Evolutionary conservation across 768 basidiomycete species (phyloP), one percentile per base, ranked within the genome.

Genomic region (Trametes gibbosa): DNA sequence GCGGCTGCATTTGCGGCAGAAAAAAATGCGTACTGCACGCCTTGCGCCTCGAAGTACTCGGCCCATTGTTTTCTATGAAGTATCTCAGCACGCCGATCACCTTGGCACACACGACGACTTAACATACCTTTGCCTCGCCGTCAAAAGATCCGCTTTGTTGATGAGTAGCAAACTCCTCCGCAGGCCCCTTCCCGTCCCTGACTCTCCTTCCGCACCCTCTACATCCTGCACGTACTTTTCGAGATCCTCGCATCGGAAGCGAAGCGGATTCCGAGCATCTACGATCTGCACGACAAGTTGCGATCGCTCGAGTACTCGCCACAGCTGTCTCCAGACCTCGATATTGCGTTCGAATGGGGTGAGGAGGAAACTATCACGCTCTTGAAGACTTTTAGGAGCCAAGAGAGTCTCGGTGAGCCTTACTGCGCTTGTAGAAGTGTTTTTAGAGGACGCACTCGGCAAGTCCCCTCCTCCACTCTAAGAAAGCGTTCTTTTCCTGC

Each of bases 301-400:
- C 1, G 96, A 97, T 21, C 95, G 84, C 75, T 99, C 97, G 9
- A 97, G 75, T 1, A 98, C 97, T 51, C 97, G 82, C 97, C 97
- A 99, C 8, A 99, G 81, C 68, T 99, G 97, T 42, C 97, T 80
- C 96, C 97, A 98, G 13, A 99, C 97, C 78, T 98, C 95, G 32
- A 99, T 75, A 69, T 98, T 99, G 49, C 95, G 89, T 70, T 99
- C 97, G 68, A 97, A 99, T 5, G 95, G 96, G 0, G 95, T 96
- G 1, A 98, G 78, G n/a, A 98, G 81, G 27, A 98, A 83, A 40
- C 85, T 83, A 56, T 96, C 89, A 61, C 82, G 79, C 67, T 97
- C 94, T 69, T 96, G 93, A 13, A 98, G 77, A 57, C 95, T 97
- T 40, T 5, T 27, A 7, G 35, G 19, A 35, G 48, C 8, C 27